phyloP scores from a whole-genome alignment of 768 basidiomycete species.

The Xerocomellus chrysenteron region DNA sequence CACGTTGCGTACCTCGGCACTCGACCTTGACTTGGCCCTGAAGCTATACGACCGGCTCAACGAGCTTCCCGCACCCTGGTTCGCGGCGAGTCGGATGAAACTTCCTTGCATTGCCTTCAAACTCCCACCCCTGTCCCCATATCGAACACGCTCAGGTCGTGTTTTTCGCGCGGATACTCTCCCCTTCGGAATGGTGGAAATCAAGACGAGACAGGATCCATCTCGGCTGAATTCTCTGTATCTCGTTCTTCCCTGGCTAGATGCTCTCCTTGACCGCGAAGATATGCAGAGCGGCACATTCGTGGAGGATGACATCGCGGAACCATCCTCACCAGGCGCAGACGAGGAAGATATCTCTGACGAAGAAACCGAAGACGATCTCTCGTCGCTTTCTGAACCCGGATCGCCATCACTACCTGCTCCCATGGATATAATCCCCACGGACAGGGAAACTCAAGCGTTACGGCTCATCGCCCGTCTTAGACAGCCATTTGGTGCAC shows the following conservation, averaged over 20 bases:
- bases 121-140: not conserved
- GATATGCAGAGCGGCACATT: not conserved
- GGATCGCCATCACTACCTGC: too few species aligned
- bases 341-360: not conserved
- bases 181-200: not conserved
- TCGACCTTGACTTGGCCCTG: not conserved
- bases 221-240: not conserved
- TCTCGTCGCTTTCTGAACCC: not conserved
- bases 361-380: not conserved
- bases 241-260: constrained; percentile 1
- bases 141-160: not conserved
- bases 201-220: not conserved
- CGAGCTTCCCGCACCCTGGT: not conserved
- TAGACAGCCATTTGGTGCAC: not conserved
- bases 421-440: not conserved
- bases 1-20: not conserved
- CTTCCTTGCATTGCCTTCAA: not conserved
- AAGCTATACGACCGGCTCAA: not conserved
- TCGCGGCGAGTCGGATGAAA: not conserved
- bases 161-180: not conserved
- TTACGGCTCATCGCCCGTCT: not conserved
- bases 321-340: not conserved
- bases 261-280: not conserved
- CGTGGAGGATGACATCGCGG: not conserved
- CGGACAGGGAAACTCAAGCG: not conserved